These are phyloP conservation scores for Trebouxia sp. DNA, from an alignment of 139 green algal species.

Conservation along the genomic window DNA sequence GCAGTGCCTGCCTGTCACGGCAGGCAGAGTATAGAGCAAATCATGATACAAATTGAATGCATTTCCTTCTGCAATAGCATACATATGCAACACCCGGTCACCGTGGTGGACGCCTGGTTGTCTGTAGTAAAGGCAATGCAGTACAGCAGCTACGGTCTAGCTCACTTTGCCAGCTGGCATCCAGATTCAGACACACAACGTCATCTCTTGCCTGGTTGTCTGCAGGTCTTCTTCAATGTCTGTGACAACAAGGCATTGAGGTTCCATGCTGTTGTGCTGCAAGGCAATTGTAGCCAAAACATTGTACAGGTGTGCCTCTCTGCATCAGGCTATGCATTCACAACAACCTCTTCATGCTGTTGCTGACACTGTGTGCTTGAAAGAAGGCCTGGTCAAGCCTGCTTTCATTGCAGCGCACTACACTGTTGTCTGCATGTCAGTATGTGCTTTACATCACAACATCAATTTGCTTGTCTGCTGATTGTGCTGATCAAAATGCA, in stretches of 20 bases:
- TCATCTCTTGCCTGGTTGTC: neutral
- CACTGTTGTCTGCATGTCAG: neutral
- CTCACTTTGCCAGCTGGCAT: too few species aligned
- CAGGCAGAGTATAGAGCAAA: too few species aligned
- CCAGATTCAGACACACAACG: too few species aligned
- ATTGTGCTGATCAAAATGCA: neutral
- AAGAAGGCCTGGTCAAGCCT: neutral
- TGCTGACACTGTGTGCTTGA: neutral
- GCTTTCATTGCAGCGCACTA: neutral
- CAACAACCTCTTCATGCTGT: too few species aligned
- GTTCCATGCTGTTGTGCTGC: slow-evolving; percentile 12
- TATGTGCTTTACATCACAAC: neutral
- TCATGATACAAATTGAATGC: too few species aligned
- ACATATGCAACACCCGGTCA: too few species aligned
- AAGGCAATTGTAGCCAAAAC: neutral
- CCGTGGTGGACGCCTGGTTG: too few species aligned
- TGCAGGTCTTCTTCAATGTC: slow-evolving; percentile 23
- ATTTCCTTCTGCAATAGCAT: too few species aligned
- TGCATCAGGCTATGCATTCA: too few species aligned
- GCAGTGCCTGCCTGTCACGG: too few species aligned
- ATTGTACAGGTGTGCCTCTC: slow-evolving; percentile 20
- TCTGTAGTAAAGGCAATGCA: too few species aligned
- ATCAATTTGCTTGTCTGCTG: neutral
- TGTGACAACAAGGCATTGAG: neutral
- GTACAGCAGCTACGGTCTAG: too few species aligned